Percentiles rank a stretch among this genome's conserved stretches.
phyloP scores from a whole-genome alignment of 2,329 filamentous ascomycete genomes.

The Dendrostoma leiphaemia region DNA sequence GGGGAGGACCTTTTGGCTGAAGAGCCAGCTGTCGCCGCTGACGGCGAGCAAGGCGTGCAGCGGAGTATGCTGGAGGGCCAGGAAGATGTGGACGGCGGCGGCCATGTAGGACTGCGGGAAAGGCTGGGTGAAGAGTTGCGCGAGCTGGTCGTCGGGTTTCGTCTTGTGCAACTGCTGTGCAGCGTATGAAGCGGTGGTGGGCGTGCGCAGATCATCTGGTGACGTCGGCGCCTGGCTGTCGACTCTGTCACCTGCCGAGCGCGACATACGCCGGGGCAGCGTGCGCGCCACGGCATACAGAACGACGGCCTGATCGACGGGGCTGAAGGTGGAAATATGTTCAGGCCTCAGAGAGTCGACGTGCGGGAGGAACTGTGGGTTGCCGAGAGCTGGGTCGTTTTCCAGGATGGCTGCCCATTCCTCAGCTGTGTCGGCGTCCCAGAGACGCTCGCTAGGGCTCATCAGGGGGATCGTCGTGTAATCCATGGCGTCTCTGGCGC shows the following conservation, averaged over 20 bases:
- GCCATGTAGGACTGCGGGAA: constrained; percentile 23
- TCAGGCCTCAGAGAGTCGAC: constrained; percentile 35
- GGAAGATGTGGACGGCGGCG: constrained; percentile 49
- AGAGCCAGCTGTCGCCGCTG: constrained; percentile 57
- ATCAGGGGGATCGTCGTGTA: constrained; percentile 43
- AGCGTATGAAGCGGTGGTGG: constrained; percentile 12
- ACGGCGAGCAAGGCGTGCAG: constrained; percentile 56
- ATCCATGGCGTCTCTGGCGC: constrained; percentile 37
- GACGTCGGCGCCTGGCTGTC: not conserved
- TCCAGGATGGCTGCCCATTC: constrained; percentile 42
- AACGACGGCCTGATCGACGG: constrained; percentile 40
- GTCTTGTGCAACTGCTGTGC: constrained; percentile 21
- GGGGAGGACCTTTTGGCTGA: constrained; percentile 50
- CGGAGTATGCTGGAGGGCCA: constrained; percentile 58
- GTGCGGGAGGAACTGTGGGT: constrained; percentile 27
- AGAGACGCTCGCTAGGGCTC: constrained; percentile 42
- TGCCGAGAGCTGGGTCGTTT: constrained; percentile 27
- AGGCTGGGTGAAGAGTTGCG: constrained; percentile 38
- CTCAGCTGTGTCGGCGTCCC: constrained; percentile 45
- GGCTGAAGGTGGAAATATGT: constrained; percentile 32
- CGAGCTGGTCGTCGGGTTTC: constrained; percentile 21
- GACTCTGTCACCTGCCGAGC: not conserved
- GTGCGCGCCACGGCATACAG: constrained; percentile 37
- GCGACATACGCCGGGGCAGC: constrained; percentile 31
- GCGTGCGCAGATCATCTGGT: constrained; percentile 22